A percentile compares a stretch with the other conserved stretches of the same genome.
Evolutionary conservation across 352 stramenopile species (phyloP).

Genomic region (Globisporangium solare): DNA sequence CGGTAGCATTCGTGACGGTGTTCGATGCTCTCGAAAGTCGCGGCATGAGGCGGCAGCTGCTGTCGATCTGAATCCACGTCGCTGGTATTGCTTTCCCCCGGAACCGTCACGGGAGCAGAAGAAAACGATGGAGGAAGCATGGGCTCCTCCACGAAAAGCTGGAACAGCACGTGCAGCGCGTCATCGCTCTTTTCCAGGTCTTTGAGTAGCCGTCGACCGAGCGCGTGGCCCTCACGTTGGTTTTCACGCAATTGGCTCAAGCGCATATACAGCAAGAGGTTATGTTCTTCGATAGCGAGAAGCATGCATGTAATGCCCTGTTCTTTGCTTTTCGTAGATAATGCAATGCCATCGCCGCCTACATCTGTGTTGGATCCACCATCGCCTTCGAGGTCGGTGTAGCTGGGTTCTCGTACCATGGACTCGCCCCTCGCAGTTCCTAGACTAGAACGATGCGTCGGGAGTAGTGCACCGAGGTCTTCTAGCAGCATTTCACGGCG

Average conservation of each 20-base stretch:
- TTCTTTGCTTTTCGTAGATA: background rate
- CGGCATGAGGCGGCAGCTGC: background rate
- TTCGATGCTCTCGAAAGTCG: constrained; percentile 28
- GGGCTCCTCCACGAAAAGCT: constrained; percentile 13
- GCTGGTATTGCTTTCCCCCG: background rate
- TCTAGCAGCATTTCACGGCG: constrained; percentile 41
- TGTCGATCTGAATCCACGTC: background rate
- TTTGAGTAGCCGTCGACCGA: constrained; percentile 25
- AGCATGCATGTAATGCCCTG: constrained; percentile 35
- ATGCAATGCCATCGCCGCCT: constrained; percentile 7
- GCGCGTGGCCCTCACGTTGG: constrained; percentile 10
- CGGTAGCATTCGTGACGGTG: constrained; percentile 60
- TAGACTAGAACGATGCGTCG: constrained; percentile 3
- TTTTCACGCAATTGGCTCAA: constrained; percentile 22
- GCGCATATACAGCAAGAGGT: constrained; percentile 40
- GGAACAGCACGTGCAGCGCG: constrained; percentile 36
- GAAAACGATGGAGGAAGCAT: background rate
- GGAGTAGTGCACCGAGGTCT: constrained; percentile 13
- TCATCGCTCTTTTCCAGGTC: constrained; percentile 50
- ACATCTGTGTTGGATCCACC: constrained; percentile 6
- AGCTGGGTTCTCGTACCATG: background rate
- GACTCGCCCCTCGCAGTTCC: background rate
- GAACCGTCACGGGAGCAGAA: background rate
- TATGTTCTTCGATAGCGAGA: constrained; percentile 45
- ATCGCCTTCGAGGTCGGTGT: background rate